These are phyloP conservation scores for Pelargonium australe DNA, from an alignment of 441 rosid genomes.

Conservation along the genomic window DNA sequence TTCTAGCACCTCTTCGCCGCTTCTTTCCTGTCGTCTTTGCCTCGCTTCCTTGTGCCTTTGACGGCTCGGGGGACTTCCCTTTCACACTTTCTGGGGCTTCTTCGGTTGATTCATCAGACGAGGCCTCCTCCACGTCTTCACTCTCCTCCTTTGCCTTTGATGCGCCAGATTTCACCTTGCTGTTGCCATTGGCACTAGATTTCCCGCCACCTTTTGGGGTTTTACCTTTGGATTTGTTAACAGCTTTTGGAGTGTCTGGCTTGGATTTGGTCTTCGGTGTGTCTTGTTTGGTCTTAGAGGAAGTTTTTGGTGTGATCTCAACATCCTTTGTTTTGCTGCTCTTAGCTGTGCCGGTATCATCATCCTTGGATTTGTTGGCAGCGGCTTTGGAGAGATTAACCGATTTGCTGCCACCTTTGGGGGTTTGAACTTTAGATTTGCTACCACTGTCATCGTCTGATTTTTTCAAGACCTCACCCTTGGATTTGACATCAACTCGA, in stretches of 20 bases:
- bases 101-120: slow-evolving; percentile 35
- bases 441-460: slow-evolving; percentile 29
- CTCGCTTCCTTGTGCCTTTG: slow-evolving; percentile 49
- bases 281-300: slow-evolving; percentile 46
- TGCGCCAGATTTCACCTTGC: slow-evolving; percentile 47
- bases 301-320: slow-evolving; percentile 28
- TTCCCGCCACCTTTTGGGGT: slow-evolving; percentile 40
- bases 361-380: slow-evolving; percentile 32
- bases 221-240: slow-evolving; percentile 34
- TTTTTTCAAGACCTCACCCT: slow-evolving; percentile 3
- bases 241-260: slow-evolving; percentile 39
- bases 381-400: slow-evolving; percentile 24
- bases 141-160: slow-evolving; percentile 44
- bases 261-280: slow-evolving; percentile 42
- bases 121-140: slow-evolving; percentile 36
- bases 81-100: slow-evolving; percentile 37
- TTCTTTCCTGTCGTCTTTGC: slow-evolving; percentile 43
- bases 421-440: slow-evolving; percentile 31
- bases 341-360: neutral
- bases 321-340: slow-evolving; percentile 33
- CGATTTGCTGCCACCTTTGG: slow-evolving; percentile 40
- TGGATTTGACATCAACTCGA: slow-evolving; percentile 38
- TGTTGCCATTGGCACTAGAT: slow-evolving; percentile 33
- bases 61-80: slow-evolving; percentile 35
- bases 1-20: slow-evolving; percentile 44